Conservation (phyloP, 345 rosid genomes). For the Alliaria petiolata region DNA sequence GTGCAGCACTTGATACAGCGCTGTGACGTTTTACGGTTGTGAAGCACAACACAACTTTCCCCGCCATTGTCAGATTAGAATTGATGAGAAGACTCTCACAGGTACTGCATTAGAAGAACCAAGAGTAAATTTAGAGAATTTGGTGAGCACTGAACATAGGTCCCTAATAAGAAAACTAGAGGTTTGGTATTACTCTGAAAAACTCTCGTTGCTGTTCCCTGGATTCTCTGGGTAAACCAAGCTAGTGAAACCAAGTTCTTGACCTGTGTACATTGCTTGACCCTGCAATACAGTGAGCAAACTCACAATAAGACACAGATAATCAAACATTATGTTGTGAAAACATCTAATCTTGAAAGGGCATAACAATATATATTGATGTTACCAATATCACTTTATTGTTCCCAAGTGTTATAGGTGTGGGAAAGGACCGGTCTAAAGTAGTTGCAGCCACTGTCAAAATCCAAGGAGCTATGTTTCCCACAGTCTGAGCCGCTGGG, state of each 20-base stretch:
- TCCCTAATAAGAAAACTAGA: neutral
- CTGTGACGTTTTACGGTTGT: slow-evolving; percentile 5
- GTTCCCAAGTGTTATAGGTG: slow-evolving; percentile 36
- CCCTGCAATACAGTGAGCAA: slow-evolving; percentile 12
- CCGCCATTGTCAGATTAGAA: slow-evolving; percentile 17
- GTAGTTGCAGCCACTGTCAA: slow-evolving; percentile 49
- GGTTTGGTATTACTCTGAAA: slow-evolving; percentile 1
- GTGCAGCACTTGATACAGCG: slow-evolving; percentile 20
- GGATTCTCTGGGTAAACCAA: slow-evolving; percentile 38
- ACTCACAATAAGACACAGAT: neutral
- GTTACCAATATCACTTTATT: slow-evolving; percentile 32
- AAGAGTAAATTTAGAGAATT: neutral
- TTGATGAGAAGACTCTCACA: slow-evolving; percentile 18
- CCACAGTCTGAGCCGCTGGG: slow-evolving; percentile 39
- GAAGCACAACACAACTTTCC: slow-evolving; percentile 34
- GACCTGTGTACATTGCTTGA: slow-evolving; percentile 35
- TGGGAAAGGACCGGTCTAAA: slow-evolving; percentile 46
- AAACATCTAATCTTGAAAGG: neutral
- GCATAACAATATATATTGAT: neutral
- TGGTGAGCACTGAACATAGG: neutral
- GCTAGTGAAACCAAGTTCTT: slow-evolving; percentile 30
- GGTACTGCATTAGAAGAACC: neutral
- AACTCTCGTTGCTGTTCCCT: slow-evolving; percentile 23
- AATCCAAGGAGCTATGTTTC: slow-evolving; percentile 50
- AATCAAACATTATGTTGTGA: neutral